Base-by-base conservation (phyloP, 2,329 filamentous ascomycete genomes). In the Diaporthe ampelina region DNA sequence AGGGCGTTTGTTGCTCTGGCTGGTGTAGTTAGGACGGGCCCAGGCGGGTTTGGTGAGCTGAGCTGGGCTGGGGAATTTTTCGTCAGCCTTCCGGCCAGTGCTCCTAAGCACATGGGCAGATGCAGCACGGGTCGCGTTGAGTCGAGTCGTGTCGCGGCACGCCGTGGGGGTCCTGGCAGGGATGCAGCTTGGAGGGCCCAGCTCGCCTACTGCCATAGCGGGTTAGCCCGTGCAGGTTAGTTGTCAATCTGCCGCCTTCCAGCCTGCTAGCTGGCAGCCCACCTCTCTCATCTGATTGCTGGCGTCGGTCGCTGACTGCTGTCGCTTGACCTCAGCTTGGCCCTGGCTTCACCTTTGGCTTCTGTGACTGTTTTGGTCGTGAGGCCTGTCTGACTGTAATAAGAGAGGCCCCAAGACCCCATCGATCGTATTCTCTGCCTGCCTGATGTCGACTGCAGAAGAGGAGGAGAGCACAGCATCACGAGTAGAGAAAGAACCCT, bases 221-320 rank as follows among this genome's bases (percentile, higher is more conserved):
- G 29, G 63, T 67, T 67, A 67, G 63, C 45, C 35, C 29, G 8
- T 52, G 45, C 29, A 13, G 63, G 8, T 52, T 52, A 67, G 45
- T 37, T n/a, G 63, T 52, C 45, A 67, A 67, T 52, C 63, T 67
- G 63, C 63, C 63, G 63, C 13, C 37, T 48, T 50, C 50, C 24
- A 43, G 40, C 32, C 17, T 65, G 11, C 13, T 50, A 67, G 61
- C 61, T 24, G 63, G 59, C 26, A 50, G 59, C 19, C 2, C 26
- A 29, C 2, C 29, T 26, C 48, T 26, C 63, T 68, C 63, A 68
- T 54, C 63, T 68, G 63, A 68, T 68, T 68, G 48, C 63, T 68
- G 48, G 26, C 21, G 21, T 26, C 63, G 29, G 63, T 52, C 63
- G 48, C 4, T 68, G 63, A 68, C 63, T 68, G 9, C 32, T 29